phyloP scores from a whole-genome alignment of 2,329 filamentous ascomycete genomes.

The Calonectria montana region DNA sequence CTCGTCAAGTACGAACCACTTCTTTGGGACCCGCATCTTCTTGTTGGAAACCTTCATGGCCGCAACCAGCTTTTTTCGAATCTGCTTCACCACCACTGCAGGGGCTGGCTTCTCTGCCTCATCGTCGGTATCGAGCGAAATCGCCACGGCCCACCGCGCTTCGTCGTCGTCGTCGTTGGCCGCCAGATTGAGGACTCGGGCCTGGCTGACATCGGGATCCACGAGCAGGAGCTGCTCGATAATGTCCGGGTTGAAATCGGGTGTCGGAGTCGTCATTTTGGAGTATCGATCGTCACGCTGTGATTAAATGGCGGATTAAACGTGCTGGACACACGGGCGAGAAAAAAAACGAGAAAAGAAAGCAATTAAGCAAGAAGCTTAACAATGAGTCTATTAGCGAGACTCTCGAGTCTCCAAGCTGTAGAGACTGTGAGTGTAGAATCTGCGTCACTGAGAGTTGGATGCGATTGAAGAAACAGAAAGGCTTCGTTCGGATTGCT shows the following conservation, averaged over 20 bases:
- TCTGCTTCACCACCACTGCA: conserved; percentile 7
- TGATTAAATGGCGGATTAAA: conserved; percentile 6
- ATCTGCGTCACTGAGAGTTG: conserved; percentile 6
- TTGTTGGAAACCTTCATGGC: conserved; percentile 15
- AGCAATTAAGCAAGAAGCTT: conserved; percentile 5
- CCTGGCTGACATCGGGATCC: conserved; percentile 11
- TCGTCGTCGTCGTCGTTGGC: conserved; percentile 6
- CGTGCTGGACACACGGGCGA: neutral
- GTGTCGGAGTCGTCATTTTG: neutral
- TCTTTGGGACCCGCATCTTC: conserved; percentile 18
- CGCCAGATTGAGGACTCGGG: conserved; percentile 12
- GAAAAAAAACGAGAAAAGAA: neutral
- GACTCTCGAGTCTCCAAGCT: conserved; percentile 12
- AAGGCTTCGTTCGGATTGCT: neutral
- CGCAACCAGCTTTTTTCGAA: conserved; percentile 14
- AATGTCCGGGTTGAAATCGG: conserved; percentile 14
- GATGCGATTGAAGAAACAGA: conserved; percentile 7
- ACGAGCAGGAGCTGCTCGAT: conserved; percentile 20
- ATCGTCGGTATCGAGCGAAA: conserved; percentile 5
- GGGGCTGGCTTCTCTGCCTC: neutral
- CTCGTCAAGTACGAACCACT: conserved; percentile 18
- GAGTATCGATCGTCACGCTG: neutral
- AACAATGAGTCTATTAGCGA: conserved; percentile 12
- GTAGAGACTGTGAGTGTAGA: conserved; percentile 13
- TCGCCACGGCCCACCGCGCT: conserved; percentile 10